Conservation (phyloP, 2,329 filamentous ascomycete genomes). For the Stemphylium beticola region DNA sequence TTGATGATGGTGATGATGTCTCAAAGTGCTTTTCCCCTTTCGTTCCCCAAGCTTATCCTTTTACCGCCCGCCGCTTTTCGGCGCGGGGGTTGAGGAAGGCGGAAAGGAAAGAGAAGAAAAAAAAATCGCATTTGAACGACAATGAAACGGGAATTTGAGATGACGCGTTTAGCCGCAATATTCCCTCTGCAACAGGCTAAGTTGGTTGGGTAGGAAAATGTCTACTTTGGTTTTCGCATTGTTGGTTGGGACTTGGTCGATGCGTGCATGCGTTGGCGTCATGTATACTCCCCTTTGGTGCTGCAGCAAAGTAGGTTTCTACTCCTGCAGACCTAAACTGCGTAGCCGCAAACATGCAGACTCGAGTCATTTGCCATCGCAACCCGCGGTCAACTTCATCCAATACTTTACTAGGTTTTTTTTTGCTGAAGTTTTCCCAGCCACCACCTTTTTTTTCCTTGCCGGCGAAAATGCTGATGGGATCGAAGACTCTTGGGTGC, state of each 20-base stretch:
- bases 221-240: conserved; percentile 8
- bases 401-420: conserved; percentile 1
- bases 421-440: background rate
- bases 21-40: no score
- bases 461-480: background rate
- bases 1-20: no score
- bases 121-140: no score
- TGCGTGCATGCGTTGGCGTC: conserved; percentile 37
- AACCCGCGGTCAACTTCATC: conserved; percentile 4
- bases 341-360: conserved; percentile 23
- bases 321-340: conserved; percentile 20
- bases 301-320: conserved; percentile 19
- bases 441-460: background rate
- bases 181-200: conserved; percentile 24
- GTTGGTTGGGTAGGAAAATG: conserved; percentile 22
- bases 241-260: conserved; percentile 26
- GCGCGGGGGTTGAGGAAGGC: no score
- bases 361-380: conserved; percentile 24
- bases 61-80: no score
- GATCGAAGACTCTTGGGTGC: background rate
- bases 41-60: no score
- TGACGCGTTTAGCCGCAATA: conserved; percentile 7
- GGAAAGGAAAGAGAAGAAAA: no score
- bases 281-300: conserved; percentile 35
- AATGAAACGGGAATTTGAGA: background rate